A percentile compares a stretch with the other conserved stretches of the same genome.
Evolutionary conservation across 805 yeast species (phyloP).

Genomic region (Wickerhamomyces silvicola): DNA sequence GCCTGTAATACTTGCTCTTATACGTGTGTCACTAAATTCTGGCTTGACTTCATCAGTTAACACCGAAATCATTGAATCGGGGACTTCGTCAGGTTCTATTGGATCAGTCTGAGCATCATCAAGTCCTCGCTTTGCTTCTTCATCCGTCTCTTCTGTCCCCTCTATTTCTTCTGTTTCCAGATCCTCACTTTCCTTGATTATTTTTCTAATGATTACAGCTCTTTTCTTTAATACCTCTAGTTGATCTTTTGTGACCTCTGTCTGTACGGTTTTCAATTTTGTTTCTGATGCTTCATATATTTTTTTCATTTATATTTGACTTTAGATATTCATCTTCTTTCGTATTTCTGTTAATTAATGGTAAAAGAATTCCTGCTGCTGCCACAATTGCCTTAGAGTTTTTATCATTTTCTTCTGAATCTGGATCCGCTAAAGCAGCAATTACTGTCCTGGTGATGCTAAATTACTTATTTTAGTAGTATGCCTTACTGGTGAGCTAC

Average conservation of each 20-base stretch:
- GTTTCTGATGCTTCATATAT: constrained; percentile 2
- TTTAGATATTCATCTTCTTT: constrained; percentile 11
- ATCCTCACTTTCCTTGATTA: constrained; percentile 1
- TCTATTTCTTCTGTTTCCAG: constrained; percentile 5
- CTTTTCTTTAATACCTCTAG: constrained; percentile 5
- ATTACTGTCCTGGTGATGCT: constrained; percentile 42
- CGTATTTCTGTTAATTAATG: constrained; percentile 26
- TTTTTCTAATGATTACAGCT: constrained; percentile 1
- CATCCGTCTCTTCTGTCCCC: constrained; percentile 5
- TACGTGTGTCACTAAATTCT: not conserved
- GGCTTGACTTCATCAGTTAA: too few species aligned
- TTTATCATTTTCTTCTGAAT: constrained; percentile 14
- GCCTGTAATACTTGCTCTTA: not conserved
- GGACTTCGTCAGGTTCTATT: not conserved
- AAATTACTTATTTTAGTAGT: constrained; percentile 18
- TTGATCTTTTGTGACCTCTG: constrained; percentile 1
- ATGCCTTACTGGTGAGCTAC: constrained; percentile 7
- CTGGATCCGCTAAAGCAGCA: constrained; percentile 27
- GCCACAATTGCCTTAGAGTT: constrained; percentile 56
- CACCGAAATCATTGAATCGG: too few species aligned
- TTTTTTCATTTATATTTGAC: constrained; percentile 1
- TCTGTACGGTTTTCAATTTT: constrained; percentile 2
- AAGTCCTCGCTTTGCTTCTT: not conserved
- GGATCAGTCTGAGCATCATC: not conserved
- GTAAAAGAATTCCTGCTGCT: constrained; percentile 72